Evolutionary conservation across 2,329 filamentous ascomycete genomes (phyloP).

Genomic region (Hypoxylon sp.): DNA sequence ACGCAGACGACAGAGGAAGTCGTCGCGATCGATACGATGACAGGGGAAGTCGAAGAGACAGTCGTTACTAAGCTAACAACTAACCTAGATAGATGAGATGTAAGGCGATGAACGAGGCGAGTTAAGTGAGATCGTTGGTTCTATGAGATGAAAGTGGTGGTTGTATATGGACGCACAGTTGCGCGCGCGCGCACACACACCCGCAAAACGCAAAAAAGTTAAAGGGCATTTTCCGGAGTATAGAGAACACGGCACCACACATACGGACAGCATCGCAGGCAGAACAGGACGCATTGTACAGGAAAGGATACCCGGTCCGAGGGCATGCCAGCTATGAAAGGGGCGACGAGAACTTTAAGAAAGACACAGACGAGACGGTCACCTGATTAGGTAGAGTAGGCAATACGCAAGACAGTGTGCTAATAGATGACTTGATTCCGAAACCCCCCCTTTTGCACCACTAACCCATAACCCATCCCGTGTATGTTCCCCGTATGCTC

Average conservation of each 20-base stretch:
- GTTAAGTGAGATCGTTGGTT: conserved; percentile 4
- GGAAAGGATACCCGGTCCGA: conserved; percentile 37
- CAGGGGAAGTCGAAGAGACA: conserved; percentile 25
- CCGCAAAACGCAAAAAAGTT: conserved; percentile 16
- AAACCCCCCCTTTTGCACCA: background rate
- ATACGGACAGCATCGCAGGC: conserved; percentile 27
- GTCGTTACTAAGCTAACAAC: conserved; percentile 31
- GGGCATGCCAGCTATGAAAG: conserved; percentile 15
- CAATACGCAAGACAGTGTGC: conserved; percentile 19
- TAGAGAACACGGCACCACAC: conserved; percentile 18
- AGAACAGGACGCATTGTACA: conserved; percentile 38
- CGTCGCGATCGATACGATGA: conserved; percentile 30
- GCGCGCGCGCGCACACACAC: conserved; percentile 1
- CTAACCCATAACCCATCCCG: background rate
- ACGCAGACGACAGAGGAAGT: conserved; percentile 43
- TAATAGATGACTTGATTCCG: conserved; percentile 22
- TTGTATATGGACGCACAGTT: conserved; percentile 11
- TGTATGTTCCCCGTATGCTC: background rate
- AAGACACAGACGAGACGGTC: conserved; percentile 18
- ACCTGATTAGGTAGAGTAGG: conserved; percentile 36
- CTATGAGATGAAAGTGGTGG: background rate
- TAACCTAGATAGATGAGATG: conserved; percentile 5
- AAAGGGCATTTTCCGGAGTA: conserved; percentile 38
- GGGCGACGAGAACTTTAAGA: conserved; percentile 3
- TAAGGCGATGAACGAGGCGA: background rate